A percentile compares a stretch with the other conserved stretches of the same genome.
These are phyloP conservation scores for Ophiostoma australiae DNA, from an alignment of 2,329 filamentous ascomycete species.

Conservation along the genomic window DNA sequence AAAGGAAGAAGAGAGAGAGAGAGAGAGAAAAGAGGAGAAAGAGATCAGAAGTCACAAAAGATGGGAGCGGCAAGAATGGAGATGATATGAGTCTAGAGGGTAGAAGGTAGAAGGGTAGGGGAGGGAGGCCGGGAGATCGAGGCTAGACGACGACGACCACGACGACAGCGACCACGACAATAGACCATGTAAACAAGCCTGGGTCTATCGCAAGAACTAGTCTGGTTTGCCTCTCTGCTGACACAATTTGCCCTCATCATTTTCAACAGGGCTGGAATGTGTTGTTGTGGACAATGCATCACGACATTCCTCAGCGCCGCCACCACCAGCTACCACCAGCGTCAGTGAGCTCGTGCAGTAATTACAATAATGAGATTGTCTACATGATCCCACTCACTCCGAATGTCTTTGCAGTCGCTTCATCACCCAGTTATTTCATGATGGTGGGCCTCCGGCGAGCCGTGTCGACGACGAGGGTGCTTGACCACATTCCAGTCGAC, in stretches of 20 bases:
- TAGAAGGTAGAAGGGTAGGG: background rate
- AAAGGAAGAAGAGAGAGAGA: background rate
- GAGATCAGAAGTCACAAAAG: background rate
- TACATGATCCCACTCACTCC: background rate
- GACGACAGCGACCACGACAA: background rate
- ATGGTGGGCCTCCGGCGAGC: background rate
- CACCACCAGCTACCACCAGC: background rate
- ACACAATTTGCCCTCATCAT: background rate
- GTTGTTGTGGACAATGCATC: constrained; percentile 29
- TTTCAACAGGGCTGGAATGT: constrained; percentile 29
- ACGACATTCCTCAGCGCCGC: constrained; percentile 20
- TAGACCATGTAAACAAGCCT: constrained; percentile 1
- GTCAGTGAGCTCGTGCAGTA: background rate
- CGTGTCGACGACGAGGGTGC: background rate
- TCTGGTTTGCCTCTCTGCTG: background rate
- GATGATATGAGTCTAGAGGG: background rate
- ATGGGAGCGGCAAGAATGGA: constrained; percentile 3
- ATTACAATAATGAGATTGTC: background rate
- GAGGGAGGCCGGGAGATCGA: background rate
- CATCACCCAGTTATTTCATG: background rate
- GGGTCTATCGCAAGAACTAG: background rate
- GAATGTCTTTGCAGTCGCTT: background rate
- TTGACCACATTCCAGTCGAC: constrained; percentile 4
- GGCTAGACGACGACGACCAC: background rate
- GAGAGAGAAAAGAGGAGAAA: background rate